Base-by-base conservation (phyloP, 768 basidiomycete species). In the Lentinula sp. region DNA sequence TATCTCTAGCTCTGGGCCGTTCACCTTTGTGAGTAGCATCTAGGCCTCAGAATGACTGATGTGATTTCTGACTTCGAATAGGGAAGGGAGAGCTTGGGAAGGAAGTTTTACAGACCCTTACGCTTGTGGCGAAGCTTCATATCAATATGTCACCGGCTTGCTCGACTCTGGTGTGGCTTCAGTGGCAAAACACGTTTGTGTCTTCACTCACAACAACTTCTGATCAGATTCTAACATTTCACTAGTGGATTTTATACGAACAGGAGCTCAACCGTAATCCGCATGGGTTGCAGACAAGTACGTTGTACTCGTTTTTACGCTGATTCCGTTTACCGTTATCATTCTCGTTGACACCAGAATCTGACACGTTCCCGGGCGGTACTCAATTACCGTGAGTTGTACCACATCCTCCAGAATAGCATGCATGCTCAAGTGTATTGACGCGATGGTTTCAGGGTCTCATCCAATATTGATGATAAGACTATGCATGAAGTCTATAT, bases 391-490 rank as follows among this genome's bases (percentile, higher is more conserved):
- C 54, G 50, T 52, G 16, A 23, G 50, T 33, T 33, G 2, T 16
- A 9, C 6, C 6, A 12, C 6, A 10, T 16, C 12, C 6, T 50
- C 13, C 23, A 52, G 32, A 8, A 36, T 5, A 4, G 65, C n/a
- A 56, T 55, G n/a, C 61, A 61, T 23, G 49, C 61, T 62, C 20
- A 23, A 9, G n/a, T 20, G 6, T 48, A 6, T 16, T n/a, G 42
- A 20, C 8, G 9, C 18, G 12, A 13, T 8, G 3, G 12, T 39
- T 23, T 4, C 18, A 54, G 53, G 53, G 46, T 69, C 20, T 51
- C 61, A 12, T 77, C 74, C 3, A 78, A 78, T 61, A 64, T 80
- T 23, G 75, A 79, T 64, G 79, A 81, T 61, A 68, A 71, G 37
- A 77, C 77, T 6, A 65, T 78, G 45, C 73, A 74, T 60, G 71